Evolutionary conservation across 306 rosid genomes (phyloP).

Genomic region (Acacia crassicarpa): DNA sequence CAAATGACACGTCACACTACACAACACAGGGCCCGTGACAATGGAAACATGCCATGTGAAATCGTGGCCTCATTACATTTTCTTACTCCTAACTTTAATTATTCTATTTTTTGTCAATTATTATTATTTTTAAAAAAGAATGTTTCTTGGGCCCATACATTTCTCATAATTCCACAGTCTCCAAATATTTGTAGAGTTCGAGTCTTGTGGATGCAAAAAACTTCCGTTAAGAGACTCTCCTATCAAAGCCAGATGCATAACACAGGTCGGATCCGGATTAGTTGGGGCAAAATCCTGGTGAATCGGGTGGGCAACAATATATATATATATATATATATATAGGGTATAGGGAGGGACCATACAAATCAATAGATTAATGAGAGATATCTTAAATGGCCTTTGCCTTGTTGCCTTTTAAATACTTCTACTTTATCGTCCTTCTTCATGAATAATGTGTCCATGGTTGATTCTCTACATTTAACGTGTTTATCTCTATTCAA

Average conservation of each 20-base stretch:
- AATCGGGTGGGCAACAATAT: no score
- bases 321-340: no score
- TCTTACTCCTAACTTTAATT: neutral
- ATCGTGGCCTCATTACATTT: neutral
- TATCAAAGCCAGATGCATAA: no score
- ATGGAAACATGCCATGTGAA: slow-evolving; percentile 39
- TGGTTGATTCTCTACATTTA: neutral
- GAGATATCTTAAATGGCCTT: neutral
- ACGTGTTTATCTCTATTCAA: neutral
- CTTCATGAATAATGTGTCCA: neutral
- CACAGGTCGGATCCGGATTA: no score
- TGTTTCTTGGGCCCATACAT: slow-evolving; percentile 38
- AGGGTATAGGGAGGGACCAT: slow-evolving; percentile 1
- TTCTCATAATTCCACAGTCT: neutral
- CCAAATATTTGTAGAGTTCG: slow-evolving; percentile 12
- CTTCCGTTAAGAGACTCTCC: no score
- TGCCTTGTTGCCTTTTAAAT: neutral
- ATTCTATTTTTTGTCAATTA: slow-evolving; percentile 5
- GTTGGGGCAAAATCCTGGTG: no score
- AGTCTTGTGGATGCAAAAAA: no score
- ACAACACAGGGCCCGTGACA: slow-evolving; percentile 2
- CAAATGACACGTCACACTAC: neutral
- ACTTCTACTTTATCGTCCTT: neutral
- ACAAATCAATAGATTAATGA: neutral
- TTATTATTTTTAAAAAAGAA: neutral